phyloP scores from a whole-genome alignment of 2,329 filamentous ascomycete genomes.

The Tolypocladium cylindrosporum region DNA sequence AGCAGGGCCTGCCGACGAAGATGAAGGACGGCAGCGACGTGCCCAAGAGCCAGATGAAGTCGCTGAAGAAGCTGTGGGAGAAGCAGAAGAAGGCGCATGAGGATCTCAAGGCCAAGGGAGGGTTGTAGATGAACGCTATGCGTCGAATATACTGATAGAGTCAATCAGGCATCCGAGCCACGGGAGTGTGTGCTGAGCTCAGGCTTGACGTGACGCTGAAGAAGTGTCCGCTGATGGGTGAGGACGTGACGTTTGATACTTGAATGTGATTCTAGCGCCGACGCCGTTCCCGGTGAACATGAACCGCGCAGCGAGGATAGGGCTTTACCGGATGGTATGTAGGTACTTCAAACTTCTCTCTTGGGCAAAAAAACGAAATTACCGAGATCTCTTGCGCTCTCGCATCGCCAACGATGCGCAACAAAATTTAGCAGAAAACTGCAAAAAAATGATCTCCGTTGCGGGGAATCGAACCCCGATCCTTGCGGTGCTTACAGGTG shows the following conservation, averaged over 20 bases:
- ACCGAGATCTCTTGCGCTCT: not conserved
- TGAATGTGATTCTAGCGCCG: no score
- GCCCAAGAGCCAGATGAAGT: slow-evolving; percentile 70
- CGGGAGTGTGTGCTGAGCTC: no score
- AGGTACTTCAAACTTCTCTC: not conserved
- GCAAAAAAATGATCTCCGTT: slow-evolving; percentile 7
- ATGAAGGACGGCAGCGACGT: slow-evolving; percentile 71
- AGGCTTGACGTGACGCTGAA: no score
- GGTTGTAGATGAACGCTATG: not conserved
- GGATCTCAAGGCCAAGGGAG: slow-evolving; percentile 24
- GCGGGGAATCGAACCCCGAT: slow-evolving; percentile 14
- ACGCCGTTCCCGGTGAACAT: no score
- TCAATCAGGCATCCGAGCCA: not conserved
- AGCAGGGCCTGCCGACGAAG: slow-evolving; percentile 68
- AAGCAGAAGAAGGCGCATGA: slow-evolving; percentile 80
- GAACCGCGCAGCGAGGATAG: no score
- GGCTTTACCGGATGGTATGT: no score
- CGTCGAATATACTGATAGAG: not conserved
- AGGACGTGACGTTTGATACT: no score
- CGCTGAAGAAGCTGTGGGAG: slow-evolving; percentile 82
- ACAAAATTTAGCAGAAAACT: slow-evolving; percentile 3
- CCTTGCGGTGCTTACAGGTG: slow-evolving; percentile 8
- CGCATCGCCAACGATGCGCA: not conserved
- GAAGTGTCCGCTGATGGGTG: no score
- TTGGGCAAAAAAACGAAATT: not conserved